Base-by-base conservation (phyloP, 768 basidiomycete species). In the Trametopsis cervina region DNA sequence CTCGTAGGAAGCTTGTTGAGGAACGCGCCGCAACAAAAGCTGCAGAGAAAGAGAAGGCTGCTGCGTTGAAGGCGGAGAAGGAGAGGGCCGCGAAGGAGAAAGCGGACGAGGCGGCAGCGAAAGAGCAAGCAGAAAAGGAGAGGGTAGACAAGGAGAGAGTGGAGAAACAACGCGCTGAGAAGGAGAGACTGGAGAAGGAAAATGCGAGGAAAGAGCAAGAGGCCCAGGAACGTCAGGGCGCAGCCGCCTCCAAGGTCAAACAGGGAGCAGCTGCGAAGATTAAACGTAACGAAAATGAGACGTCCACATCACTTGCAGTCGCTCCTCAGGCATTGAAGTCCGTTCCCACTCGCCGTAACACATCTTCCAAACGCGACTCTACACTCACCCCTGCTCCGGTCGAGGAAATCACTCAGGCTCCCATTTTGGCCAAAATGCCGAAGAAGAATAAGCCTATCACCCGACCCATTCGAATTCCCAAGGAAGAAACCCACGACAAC, bases 381-480 rank as follows among this genome's bases (percentile, higher is more conserved):
- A 22, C 57, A 40, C 57, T 55, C 36, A 13, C 39, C 1, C 24
- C 56, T 15, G 18, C 52, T 18, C 27, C 38, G 11, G 53, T 61
- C 20, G 66, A 62, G 37, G 55, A 70, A n/a, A 59, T 64, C 4
- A 57, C 71, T 2, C 88, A 89, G 58, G 80, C 79, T 10, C 86
- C 88, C 15, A 76, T 90, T 26, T 69, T 88, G 35, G 89, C 88
- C 20, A 89, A 83, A 63, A 82, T 87, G 65, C 84, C 88, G 4
- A 90, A 89, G 73, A 90, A 90, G 64, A 85, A 71, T 57, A 89
- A 83, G 57, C 83, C 85, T 0, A 55, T 73, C 38, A 50, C 77
- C 43, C 84, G 81, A 56, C 73, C 76, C 10, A 72, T 78, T 55
- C 79, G 70, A 51, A 70, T 78, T 33, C 70, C 73, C 2, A 84